Percentiles rank a stretch among this genome's conserved stretches.
Evolutionary conservation across 768 basidiomycete species (phyloP).

Genomic region (Pholiota microspora): DNA sequence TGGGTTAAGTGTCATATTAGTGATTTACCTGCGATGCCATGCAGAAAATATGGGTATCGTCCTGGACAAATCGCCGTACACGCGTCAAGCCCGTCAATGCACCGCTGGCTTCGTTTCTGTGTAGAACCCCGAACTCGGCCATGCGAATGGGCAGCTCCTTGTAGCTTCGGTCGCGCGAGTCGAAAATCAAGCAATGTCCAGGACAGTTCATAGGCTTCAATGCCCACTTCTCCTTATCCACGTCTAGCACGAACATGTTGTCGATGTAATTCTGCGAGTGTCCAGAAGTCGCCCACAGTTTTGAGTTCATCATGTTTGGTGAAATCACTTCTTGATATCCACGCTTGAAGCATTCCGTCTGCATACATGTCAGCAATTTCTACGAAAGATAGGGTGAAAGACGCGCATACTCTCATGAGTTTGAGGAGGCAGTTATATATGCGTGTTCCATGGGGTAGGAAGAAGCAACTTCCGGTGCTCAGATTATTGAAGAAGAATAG

Average conservation of each 20-base stretch:
- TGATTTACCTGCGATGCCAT: constrained; percentile 87
- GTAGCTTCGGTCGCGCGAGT: constrained; percentile 90
- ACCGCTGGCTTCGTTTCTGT: constrained; percentile 95
- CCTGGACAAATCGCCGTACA: constrained; percentile 94
- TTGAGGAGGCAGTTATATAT: constrained; percentile 95
- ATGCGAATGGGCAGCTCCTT: constrained; percentile 95
- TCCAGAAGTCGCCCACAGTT: constrained; percentile 97
- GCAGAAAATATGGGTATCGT: constrained; percentile 98
- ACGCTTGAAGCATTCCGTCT: constrained; percentile 93
- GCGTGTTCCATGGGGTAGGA: constrained; percentile 94
- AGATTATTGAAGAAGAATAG: constrained; percentile 98
- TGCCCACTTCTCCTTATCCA: constrained; percentile 96
- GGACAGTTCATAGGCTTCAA: constrained; percentile 99
- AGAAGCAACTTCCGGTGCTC: constrained; percentile 94
- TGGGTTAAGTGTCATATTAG: not conserved
- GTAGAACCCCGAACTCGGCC: constrained; percentile 98
- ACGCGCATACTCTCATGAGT: constrained; percentile 76
- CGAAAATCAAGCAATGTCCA: constrained; percentile 95
- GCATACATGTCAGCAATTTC: not conserved
- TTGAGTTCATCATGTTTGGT: constrained; percentile 95
- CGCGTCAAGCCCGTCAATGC: constrained; percentile 91
- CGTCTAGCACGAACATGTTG: constrained; percentile 92
- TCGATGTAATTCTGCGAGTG: constrained; percentile 99
- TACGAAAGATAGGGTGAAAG: not conserved
- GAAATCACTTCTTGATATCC: constrained; percentile 98